These are phyloP conservation scores for Fusarium sp. DNA, from an alignment of 2,329 filamentous ascomycete species.

Conservation along the genomic window DNA sequence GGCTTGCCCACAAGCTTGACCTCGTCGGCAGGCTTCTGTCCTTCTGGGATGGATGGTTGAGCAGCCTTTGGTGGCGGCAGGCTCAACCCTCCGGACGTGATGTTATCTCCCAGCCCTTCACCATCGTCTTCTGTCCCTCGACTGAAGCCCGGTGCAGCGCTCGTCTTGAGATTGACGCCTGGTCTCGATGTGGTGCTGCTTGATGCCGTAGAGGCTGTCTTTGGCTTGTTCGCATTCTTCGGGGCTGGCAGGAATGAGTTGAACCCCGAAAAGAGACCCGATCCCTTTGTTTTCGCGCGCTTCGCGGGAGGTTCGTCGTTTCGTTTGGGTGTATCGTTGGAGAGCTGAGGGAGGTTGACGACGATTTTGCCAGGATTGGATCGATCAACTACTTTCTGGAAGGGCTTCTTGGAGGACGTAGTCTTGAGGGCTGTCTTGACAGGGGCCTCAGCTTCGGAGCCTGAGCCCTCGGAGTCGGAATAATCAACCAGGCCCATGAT, in stretches of 20 bases:
- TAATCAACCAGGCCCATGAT: slow-evolving; percentile 85
- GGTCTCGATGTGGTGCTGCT: slow-evolving; percentile 33
- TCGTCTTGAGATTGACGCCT: slow-evolving; percentile 80
- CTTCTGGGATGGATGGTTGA: slow-evolving; percentile 64
- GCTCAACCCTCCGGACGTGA: slow-evolving; percentile 42
- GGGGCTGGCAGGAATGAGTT: slow-evolving; percentile 89
- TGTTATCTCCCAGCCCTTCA: slow-evolving; percentile 27
- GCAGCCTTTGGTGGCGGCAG: slow-evolving; percentile 57
- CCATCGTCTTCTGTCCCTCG: slow-evolving; percentile 59
- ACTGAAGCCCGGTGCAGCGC: slow-evolving; percentile 83
- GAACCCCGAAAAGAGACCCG: slow-evolving; percentile 81
- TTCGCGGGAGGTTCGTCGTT: slow-evolving; percentile 72
- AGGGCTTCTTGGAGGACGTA: slow-evolving; percentile 66
- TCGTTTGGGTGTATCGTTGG: slow-evolving; percentile 49
- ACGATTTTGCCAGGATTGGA: slow-evolving; percentile 86
- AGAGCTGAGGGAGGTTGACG: slow-evolving; percentile 76
- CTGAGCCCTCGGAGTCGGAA: slow-evolving; percentile 86
- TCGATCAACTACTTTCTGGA: slow-evolving; percentile 85
- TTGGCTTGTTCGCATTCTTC: slow-evolving; percentile 66
- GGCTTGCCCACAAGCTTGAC: slow-evolving; percentile 81
- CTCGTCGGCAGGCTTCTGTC: slow-evolving; percentile 70
- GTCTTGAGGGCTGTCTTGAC: slow-evolving; percentile 47
- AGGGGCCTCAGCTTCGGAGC: slow-evolving; percentile 62
- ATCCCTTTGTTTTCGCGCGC: slow-evolving; percentile 68
- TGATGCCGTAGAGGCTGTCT: slow-evolving; percentile 45